Base-by-base conservation (phyloP, 371 early-diverging fungal genomes). In the Mortierella sp. region DNA sequence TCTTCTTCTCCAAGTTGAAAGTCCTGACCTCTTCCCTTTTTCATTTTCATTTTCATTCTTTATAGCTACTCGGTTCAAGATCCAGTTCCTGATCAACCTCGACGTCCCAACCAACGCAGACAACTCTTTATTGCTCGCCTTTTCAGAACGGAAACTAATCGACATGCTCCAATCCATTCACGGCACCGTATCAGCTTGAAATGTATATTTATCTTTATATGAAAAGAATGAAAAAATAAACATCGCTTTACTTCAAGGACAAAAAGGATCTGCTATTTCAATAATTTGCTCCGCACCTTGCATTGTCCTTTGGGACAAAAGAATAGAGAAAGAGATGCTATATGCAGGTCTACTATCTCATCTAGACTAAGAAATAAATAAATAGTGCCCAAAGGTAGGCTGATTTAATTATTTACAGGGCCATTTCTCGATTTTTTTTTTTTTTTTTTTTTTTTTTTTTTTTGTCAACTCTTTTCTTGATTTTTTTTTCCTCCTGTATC, bases 31-130 rank as follows among this genome's bases (percentile, higher is more conserved):
- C 14, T n/a, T 14, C 14, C 4, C 14, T 5, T 2, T 50, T 4
- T 37, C 37, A 37, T 5, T 37, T 37, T 9, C 9, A 21, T 44
- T 52, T 25, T 45, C 48, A n/a, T 47, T 29, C 9, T 46, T 52
- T 57, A 1, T 64, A 69, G 75, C 75, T 3, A 64, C 70, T 43
- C 70, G 62, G 21, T 75, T 67, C 63, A 70, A 66, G 57, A 52
- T 58, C 16, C 75, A 75, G 64, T 70, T 75, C 53, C 25, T 75
- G 43, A 66, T 75, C 23, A 75, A 75, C 18, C 56, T 70, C 9
- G 71, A 75, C 59, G 53, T 75, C 52, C 71, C 70, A 1, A 57
- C 70, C 15, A 53, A 52, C 9, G 46, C 62, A 2, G 75, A 75
- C 12, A 75, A 70, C 19, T 66, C 62, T 12, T 66, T 75, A 70